Base-by-base conservation (phyloP, 2,329 filamentous ascomycete genomes). In the Xylaria sp. region DNA sequence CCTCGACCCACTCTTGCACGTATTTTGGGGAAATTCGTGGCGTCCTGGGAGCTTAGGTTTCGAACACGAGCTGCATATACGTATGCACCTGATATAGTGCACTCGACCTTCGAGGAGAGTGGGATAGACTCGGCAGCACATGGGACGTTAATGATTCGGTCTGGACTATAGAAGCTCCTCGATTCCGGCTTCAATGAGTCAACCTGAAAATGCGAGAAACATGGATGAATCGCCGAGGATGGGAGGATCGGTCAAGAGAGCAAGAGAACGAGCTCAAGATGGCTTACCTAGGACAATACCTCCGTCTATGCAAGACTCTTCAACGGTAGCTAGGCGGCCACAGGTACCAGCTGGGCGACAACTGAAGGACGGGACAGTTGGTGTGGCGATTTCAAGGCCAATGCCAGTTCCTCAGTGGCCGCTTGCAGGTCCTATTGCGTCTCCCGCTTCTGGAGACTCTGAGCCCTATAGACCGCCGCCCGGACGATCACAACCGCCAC, bases 171-270 rank as follows among this genome's bases (percentile, higher is more conserved):
- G 74, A 69, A 77, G 55, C 56, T 70, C 66, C 73, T 74, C 75
- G 70, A 78, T 75, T 76, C 73, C 71, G 70, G 72, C 74, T 76
- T 84, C 84, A 83, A 89, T 88, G 87, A 88, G 83, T 84, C 83
- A 81, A 78, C 76, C 78, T 76, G 83, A 87, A 83, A 80, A 88
- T 88, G 87, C 83, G 80, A 83, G 80, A 78, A 80, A 80, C 73
- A 85, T 85, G 85, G 86, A 87, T 72, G 81, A 80, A 79, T 76
- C 80, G 74, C 75, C 80, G 71, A 76, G 76, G 63, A 73, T 75
- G 79, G 82, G 79, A 74, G 85, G 85, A 75, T 88, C 87, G 69
- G 83, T 88, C 74, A 84, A 79, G 78, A 84, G 83, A 76, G 87
- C 86, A 48, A 85, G 87, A 78, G 87, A 89, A 77, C 82, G 82